Conservation (phyloP, 805 yeast genomes). For the Saturnispora quitensis region DNA sequence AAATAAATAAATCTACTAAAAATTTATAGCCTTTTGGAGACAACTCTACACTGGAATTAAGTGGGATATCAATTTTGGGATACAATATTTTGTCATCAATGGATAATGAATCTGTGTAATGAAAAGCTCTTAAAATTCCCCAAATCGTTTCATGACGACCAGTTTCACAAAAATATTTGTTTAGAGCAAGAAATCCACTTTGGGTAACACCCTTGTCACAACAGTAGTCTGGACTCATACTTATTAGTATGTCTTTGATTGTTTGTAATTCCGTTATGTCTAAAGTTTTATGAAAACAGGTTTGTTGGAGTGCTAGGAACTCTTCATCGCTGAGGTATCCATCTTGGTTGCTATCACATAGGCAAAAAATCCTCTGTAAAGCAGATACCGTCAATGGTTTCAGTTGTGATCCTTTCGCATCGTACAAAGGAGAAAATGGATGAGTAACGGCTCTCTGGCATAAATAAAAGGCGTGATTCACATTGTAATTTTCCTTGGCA, state of each 20-base stretch:
- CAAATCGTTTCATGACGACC: conserved; percentile 97
- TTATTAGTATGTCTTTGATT: conserved; percentile 31
- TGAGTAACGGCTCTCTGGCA: conserved; percentile 91
- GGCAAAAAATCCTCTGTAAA: conserved; percentile 67
- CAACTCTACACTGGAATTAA: conserved; percentile 74
- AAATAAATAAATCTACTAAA: conserved; percentile 77
- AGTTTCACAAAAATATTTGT: conserved; percentile 74
- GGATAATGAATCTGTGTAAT: conserved; percentile 87
- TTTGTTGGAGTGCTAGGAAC: conserved; percentile 56
- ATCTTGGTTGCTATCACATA: conserved; percentile 87
- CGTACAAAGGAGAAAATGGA: conserved; percentile 89
- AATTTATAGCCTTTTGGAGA: conserved; percentile 90
- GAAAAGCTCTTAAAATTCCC: conserved; percentile 84
- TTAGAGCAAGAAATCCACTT: conserved; percentile 69
- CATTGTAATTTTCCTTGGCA: conserved; percentile 75
- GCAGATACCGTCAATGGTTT: conserved; percentile 75
- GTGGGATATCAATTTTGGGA: conserved; percentile 70
- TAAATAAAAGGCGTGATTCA: conserved; percentile 83
- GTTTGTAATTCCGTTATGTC: conserved; percentile 39
- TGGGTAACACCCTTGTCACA: conserved; percentile 49
- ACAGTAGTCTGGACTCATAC: conserved; percentile 22
- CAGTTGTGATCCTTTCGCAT: conserved; percentile 76
- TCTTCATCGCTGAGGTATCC: conserved; percentile 69
- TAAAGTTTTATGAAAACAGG: conserved; percentile 56
- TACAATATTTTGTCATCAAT: conserved; percentile 69